Evolutionary conservation across 306 rosid species (phyloP), one percentile per base, ranked within the genome.

Genomic region (Gillenia trifoliata): DNA sequence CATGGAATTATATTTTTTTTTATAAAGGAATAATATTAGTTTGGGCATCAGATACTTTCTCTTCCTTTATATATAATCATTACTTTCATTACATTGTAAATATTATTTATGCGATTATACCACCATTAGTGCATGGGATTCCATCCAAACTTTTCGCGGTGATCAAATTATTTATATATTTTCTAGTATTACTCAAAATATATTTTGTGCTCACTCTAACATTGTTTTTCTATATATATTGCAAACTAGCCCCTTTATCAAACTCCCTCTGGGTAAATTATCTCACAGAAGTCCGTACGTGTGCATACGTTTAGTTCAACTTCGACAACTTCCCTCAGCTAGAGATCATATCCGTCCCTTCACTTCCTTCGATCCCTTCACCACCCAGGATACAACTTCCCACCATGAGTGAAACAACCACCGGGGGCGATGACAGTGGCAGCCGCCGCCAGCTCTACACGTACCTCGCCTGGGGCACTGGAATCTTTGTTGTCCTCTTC

Each of bases 331-430:
- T 23, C 30, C 64, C 30, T 57, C 64, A 13, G 33, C 64, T 25
- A 22, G 29, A 55, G 16, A 55, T 25, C 64, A 57, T 4, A 57
- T 11, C 64, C 8, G 25, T 54, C 11, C 60, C 23, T n/a, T 54
- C 60, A 7, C 12, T 25, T 6, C 63, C 30, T 36, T 36, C 41
- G 15, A 10, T 15, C 22, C 38, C 75, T 33, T 28, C 78, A 2
- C 17, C 70, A 10, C 15, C 75, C 57, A 15, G 23, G 7, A 15
- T 4, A 0, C 33, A 49, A 26, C 43, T 70, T n/a, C 28, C 54
- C 12, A 49, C 17, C 26, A 92, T 90, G 96, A 83, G 89, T 13
- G 52, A 15, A n/a, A 87, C 86, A 63, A 75, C 80, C 7, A 26
- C 45, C 11, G 22, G 25, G 8, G 15, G 0, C 61, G 19, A 11